phyloP scores from a whole-genome alignment of 192 early-diverging fungal species.

The Tieghemiomyces parasiticus region DNA sequence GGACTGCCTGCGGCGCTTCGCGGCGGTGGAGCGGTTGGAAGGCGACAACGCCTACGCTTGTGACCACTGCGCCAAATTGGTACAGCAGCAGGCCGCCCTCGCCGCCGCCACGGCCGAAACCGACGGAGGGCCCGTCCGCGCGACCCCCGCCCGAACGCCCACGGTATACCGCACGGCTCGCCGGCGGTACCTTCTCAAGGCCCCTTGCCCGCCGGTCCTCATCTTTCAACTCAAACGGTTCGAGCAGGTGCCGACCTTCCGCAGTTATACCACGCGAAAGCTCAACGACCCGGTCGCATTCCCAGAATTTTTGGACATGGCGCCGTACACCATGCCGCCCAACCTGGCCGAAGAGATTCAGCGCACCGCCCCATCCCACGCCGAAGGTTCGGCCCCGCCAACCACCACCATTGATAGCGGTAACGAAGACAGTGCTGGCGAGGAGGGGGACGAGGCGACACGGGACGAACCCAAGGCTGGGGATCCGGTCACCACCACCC shows the following conservation, averaged over 20 bases:
- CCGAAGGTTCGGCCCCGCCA: neutral
- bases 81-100: neutral
- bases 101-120: neutral
- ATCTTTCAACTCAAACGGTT: constrained; percentile 28
- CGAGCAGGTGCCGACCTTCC: constrained; percentile 16
- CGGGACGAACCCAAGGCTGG: constrained; percentile 6
- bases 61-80: constrained; percentile 38
- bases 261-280: constrained; percentile 19
- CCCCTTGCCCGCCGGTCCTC: constrained; percentile 18
- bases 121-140: neutral
- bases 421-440: neutral
- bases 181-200: constrained; percentile 21
- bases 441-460: neutral
- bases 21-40: constrained; percentile 42
- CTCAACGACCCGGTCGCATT: constrained; percentile 24
- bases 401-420: neutral
- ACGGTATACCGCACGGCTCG: constrained; percentile 19
- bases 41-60: constrained; percentile 45
- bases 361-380: neutral
- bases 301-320: constrained; percentile 20
- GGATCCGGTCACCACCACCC: neutral
- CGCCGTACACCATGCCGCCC: constrained; percentile 17
- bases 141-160: neutral
- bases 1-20: constrained; percentile 32
- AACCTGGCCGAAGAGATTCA: constrained; percentile 11